Base-by-base conservation (phyloP, 2,329 filamentous ascomycete species). In the Lanzia echinophila region DNA sequence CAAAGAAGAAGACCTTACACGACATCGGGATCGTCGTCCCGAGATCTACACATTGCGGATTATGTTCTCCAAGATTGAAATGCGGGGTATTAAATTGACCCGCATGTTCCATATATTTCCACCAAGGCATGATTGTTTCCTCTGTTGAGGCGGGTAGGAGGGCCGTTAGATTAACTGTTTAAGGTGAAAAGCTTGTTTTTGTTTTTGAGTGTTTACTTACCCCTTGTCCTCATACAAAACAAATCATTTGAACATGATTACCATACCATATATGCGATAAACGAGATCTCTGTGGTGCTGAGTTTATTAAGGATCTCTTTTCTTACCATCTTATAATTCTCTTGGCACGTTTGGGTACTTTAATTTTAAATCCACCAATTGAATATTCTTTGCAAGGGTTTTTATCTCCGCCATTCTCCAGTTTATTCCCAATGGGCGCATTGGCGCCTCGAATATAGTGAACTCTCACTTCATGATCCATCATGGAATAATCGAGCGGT, bases 11-110 rank as follows among this genome's bases (percentile, higher is more conserved):
- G 24, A 28, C 4, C 4, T 19, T 20, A 46, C 34, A 24, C n/a
- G 31, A 36, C 20, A 28, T 17, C 43, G 34, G 34, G 22, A 19
- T 47, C 19, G 15, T 31, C 20, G 24, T 11, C n/a, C 28, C 32
- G 32, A 47, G 24, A 32, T 32, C 43, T 34, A 39, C 24, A 47
- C n/a, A n/a, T n/a, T 39, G 36, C 7, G n/a, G 38, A 17, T 41
- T 41, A 6, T 17, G 20, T 33, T 31, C 39, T 38, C 24, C 10
- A 10, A 32, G 36, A n/a, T 38, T 45, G n/a, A 38, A 45, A 34
- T 51, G 49, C 36, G 32, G 49, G 49, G 49, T 52, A 46, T 44
- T 10, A 31, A 53, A 12, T 46, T 52, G n/a, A 46, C 28, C 49
- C 49, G 7, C 28, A 22, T 31, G 13, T n/a, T 38, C 13, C 34